Base-by-base conservation (phyloP, 2,329 filamentous ascomycete genomes). In the Sclerotinia glacialis region DNA sequence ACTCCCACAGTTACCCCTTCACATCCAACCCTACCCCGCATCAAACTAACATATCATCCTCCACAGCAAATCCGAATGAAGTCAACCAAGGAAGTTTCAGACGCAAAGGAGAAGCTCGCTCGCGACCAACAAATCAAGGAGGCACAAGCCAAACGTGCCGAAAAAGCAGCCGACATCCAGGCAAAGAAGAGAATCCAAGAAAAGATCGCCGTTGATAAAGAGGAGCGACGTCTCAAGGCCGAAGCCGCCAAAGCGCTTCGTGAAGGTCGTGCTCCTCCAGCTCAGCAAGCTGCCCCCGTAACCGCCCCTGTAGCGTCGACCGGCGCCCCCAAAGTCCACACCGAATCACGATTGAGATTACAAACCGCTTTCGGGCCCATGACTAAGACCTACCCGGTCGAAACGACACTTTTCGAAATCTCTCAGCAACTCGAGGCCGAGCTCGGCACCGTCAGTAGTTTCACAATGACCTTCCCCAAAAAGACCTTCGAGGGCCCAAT, bases 161-260 rank as follows among this genome's bases (percentile, higher is more conserved):
- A 99, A 81, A 97, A 97, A 81, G 81, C 86, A 52, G 92, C 90
- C 21, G 95, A 98, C 64, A 78, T 89, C 11, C 92, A 92, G 53
- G 94, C 92, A 14, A 95, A 94, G 82, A 91, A 89, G 78, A 87
- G 91, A 46, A 94, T 97, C 77, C 89, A 93, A 79, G 93, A 92
- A 66, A 93, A 93, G 83, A 97, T 99, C 71, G 93, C 95, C 72
- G 93, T 91, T 18, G 93, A 98, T 80, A 97, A 96, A 82, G 90
- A 92, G 72, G 93, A 94, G 74, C 88, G 95, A 64, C 88, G 91
- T 70, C 84, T 89, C 71, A 96, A 95, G 77, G 89, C 92, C 3
- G 95, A 97, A 75, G 83, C 87, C 67, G 91, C 92, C 73, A 96
- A 94, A 80, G 93, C 93, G 0, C 86, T 87, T 65, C 86, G 94